Evolutionary conservation across 2,329 filamentous ascomycete genomes (phyloP).

Genomic region (Sporothrix brasiliensis): DNA sequence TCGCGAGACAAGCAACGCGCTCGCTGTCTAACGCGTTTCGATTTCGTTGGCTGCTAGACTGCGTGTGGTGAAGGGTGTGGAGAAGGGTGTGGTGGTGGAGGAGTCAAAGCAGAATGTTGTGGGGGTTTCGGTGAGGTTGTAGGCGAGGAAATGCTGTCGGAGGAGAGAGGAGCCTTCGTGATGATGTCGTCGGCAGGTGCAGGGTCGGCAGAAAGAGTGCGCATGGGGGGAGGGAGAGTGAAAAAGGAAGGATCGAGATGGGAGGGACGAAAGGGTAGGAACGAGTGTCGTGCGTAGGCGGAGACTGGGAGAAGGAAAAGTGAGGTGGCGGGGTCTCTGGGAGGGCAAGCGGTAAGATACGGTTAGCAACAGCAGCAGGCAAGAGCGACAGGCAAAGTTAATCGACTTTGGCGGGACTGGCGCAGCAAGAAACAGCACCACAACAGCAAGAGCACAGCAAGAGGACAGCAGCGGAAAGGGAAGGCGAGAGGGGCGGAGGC

Average conservation of each 20-base stretch:
- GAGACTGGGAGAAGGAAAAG: constrained; percentile 28
- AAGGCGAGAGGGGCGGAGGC: constrained; percentile 26
- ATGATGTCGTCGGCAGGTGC: constrained; percentile 23
- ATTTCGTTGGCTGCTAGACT: constrained; percentile 16
- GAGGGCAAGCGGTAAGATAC: constrained; percentile 12
- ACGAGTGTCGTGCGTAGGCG: constrained; percentile 20
- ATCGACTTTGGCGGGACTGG: constrained; percentile 22
- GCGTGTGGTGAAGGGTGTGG: neutral
- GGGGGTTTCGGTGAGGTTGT: constrained; percentile 7
- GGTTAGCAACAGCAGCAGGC: constrained; percentile 25
- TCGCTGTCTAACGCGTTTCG: constrained; percentile 31
- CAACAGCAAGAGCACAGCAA: neutral
- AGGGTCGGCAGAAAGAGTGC: constrained; percentile 14
- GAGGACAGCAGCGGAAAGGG: neutral
- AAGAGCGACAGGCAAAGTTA: constrained; percentile 12
- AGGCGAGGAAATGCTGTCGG: neutral
- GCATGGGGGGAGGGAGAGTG: constrained; percentile 8
- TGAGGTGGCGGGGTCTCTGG: constrained; percentile 34
- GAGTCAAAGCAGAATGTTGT: neutral
- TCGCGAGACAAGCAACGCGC: constrained; percentile 28
- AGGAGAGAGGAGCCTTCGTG: constrained; percentile 1
- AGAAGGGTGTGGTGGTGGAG: neutral
- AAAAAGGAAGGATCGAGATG: constrained; percentile 27
- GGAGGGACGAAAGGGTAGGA: constrained; percentile 25
- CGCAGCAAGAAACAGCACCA: neutral